Base-by-base conservation (phyloP, 2,329 filamentous ascomycete species). In the Colletotrichum salicis region DNA sequence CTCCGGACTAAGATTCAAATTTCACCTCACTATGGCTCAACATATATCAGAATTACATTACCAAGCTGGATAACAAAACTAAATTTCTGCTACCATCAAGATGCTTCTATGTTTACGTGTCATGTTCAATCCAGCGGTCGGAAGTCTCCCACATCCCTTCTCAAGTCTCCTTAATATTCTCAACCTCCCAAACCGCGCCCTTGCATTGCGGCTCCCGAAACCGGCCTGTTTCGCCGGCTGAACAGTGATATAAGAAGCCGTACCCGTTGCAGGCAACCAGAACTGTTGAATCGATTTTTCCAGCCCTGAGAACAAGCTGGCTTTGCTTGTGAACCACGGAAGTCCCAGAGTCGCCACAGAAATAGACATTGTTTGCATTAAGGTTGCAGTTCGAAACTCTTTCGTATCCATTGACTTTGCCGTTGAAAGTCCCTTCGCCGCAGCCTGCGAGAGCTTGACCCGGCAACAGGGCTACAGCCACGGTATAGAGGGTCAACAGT, bases 201-300 rank as follows among this genome's bases (percentile, higher is more conserved):
- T 65, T 65, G 3, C 63, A 65, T 1, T 33, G 27, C n/a, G 63
- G 63, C 12, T 58, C 37, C 6, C 63, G 58, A 6, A 65, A 65
- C 0, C 54, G 56, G 7, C 7, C 52, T 7, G 12, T n/a, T 11
- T 65, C 24, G 5, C 54, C 54, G 11, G 35, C 63, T 1, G 52
- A 27, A 7, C 63, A 65, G n/a, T 65, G 63, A 0, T 65, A 58
- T 4, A 65, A n/a, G 35, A 24, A 65, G 19, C 63, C 54, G 12
- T 24, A 65, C 1, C 24, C 33, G 7, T 15, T 15, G 12, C 63
- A 58, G 1, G 13, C 24, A 2, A 65, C 54, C 13, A 65, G 35
- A 15, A 65, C 54, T n/a, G 63, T 65, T 10, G 54, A 65, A 41
- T 65, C 54, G 1, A 58, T 54, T 2, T 27, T 65, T 12, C 37